Evolutionary conservation across 495 filamentous ascomycete genomes (phyloP).

Genomic region (Daldinia concentrica): DNA sequence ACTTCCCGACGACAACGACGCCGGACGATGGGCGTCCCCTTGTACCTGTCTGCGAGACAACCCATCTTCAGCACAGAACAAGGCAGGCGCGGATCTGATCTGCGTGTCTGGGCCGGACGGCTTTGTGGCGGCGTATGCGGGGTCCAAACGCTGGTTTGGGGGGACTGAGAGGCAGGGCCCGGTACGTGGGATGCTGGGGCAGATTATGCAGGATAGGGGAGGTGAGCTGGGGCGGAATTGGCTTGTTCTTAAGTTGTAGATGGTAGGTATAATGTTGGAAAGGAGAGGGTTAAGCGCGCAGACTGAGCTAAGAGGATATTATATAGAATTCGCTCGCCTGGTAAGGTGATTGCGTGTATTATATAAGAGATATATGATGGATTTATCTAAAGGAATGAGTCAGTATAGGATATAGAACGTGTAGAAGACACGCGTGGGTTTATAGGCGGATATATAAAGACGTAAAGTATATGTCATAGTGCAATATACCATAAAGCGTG

Average conservation of each 20-base stretch:
- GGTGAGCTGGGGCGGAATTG: slow-evolving; percentile 45
- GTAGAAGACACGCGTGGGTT: no score
- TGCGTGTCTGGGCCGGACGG: slow-evolving; percentile 90
- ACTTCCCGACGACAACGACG: slow-evolving; percentile 41
- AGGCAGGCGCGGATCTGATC: slow-evolving; percentile 63
- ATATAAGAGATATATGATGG: no score
- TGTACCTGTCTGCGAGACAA: slow-evolving; percentile 22
- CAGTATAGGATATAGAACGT: no score
- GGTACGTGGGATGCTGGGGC: slow-evolving; percentile 54
- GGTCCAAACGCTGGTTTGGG: slow-evolving; percentile 74
- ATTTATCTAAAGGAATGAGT: no score
- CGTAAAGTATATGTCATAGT: no score
- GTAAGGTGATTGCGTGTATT: no score
- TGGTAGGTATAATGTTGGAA: background rate
- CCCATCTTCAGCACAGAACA: slow-evolving; percentile 5
- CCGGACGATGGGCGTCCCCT: background rate
- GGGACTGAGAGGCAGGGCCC: slow-evolving; percentile 77
- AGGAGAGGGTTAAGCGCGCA: no score
- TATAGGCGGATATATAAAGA: no score
- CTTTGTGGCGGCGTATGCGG: slow-evolving; percentile 82
- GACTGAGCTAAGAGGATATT: no score
- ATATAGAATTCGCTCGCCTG: no score
- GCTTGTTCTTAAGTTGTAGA: slow-evolving; percentile 63
- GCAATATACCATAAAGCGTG: no score
- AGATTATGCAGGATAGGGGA: slow-evolving; percentile 32